These are phyloP conservation scores for Calonectria leucothoes DNA, from an alignment of 2,329 filamentous ascomycete genomes.

Conservation along the genomic window DNA sequence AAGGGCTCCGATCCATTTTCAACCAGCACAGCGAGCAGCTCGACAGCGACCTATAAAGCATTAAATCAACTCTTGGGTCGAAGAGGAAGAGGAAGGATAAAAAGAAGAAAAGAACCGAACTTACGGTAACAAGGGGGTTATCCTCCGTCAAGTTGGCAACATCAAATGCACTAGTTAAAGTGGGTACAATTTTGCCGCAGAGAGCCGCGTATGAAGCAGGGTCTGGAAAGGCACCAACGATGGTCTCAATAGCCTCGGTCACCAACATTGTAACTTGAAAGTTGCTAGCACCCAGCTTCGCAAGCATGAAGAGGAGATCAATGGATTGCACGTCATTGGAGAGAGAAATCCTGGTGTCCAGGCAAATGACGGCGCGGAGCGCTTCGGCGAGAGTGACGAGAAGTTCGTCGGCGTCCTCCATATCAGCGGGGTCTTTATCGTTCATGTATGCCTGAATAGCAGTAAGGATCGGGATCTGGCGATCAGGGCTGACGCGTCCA, in stretches of 20 bases:
- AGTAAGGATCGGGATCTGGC: constrained; percentile 71
- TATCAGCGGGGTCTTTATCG: constrained; percentile 82
- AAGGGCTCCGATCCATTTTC: constrained; percentile 88
- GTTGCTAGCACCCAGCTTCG: constrained; percentile 88
- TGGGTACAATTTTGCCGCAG: constrained; percentile 88
- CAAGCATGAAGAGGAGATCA: constrained; percentile 87
- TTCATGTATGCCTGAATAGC: constrained; percentile 80
- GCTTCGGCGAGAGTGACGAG: constrained; percentile 91
- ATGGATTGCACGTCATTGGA: constrained; percentile 79
- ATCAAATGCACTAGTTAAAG: constrained; percentile 89
- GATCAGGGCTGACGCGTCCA: constrained; percentile 61
- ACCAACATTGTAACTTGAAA: constrained; percentile 92
- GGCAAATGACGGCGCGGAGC: constrained; percentile 82
- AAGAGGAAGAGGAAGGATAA: too few species aligned
- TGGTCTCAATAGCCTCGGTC: constrained; percentile 90
- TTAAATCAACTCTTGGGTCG: constrained; percentile 31
- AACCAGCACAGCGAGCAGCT: constrained; percentile 83
- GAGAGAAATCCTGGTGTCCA: constrained; percentile 81
- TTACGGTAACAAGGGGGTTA: constrained; percentile 81
- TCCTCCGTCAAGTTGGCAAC: constrained; percentile 88
- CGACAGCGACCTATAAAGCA: constrained; percentile 74
- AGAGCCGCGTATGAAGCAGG: constrained; percentile 79
- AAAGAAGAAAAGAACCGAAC: constrained; percentile 36
- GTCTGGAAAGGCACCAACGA: constrained; percentile 76
- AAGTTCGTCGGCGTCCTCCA: constrained; percentile 91